Evolutionary conservation across 2,329 filamentous ascomycete genomes (phyloP), one percentile per base, ranked within the genome.

Genomic region (Ophiostoma quercus): DNA sequence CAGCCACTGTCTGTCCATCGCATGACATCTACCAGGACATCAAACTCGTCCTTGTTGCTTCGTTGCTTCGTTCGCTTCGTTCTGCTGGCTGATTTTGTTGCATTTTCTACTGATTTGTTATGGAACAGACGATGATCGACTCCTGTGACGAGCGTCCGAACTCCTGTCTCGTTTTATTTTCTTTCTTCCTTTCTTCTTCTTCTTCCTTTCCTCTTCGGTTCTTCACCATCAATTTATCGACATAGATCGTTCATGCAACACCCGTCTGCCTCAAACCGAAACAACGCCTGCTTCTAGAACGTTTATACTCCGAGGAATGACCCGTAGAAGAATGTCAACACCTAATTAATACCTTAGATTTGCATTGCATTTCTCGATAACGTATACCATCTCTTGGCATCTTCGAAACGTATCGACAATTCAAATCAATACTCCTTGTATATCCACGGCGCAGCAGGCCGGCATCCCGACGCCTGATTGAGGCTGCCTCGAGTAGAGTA

Each of bases 281-380:
- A 57, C 51, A 57, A 12, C n/a, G 51, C 51, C 51, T 57, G 22
- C 51, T 57, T 57, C 51, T 57, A 57, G 51, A 57, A 57, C 22
- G n/a, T 57, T 57, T 57, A 57, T 29, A 57, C n/a, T 25, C 51
- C 51, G 51, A 57, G n/a, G 12, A 43, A 14, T 12, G 41, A 5
- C 14, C 16, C 41, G 41, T 43, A 43, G 41, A 43, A 43, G 12
- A 14, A 16, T 43, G 41, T 14, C 41, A 43, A 43, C 14, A 6
- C 41, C 9, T 43, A 19, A 16, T 43, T 19, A 19, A 19, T 43
- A 14, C 12, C 14, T 16, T 43, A 1, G 25, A 29, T 54, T 47
- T 54, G 47, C 25, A 29, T 29, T 29, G 7, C 47, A 9, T 22
- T 54, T 7, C 6, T 54, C n/a, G 8, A 54, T 22, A 22, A 7